Conservation (phyloP, 768 basidiomycete genomes). For the Leccinum variicolor region DNA sequence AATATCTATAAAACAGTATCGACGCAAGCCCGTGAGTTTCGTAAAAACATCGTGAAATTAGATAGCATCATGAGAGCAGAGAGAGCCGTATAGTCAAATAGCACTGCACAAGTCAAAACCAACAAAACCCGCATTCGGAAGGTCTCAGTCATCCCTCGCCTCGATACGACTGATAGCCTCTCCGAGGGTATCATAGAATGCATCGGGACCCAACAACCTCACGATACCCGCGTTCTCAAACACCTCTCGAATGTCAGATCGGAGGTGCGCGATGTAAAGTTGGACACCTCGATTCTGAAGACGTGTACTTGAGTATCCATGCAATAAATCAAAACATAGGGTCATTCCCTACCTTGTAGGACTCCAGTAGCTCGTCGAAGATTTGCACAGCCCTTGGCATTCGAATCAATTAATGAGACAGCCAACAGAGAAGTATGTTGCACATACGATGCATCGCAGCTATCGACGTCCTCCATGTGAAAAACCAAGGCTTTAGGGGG, state of each 20-base stretch:
- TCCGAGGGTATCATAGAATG: constrained; percentile 42
- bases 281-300: constrained; percentile 41
- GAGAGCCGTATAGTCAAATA: not conserved
- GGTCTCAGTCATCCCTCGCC: constrained; percentile 12
- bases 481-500: constrained; percentile 81
- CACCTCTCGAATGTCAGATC: constrained; percentile 30
- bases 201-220: constrained; percentile 39
- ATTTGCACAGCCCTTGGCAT: constrained; percentile 72
- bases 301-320: not conserved
- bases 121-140: not conserved
- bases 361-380: constrained; percentile 71
- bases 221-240: constrained; percentile 47
- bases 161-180: constrained; percentile 41
- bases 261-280: constrained; percentile 47
- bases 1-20: not conserved
- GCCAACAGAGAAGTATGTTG: not conserved
- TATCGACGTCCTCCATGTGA: constrained; percentile 90
- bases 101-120: not conserved
- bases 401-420: constrained; percentile 5
- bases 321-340: not conserved
- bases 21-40: not conserved
- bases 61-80: not conserved
- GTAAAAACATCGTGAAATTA: not conserved
- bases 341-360: constrained; percentile 57
- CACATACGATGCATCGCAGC: constrained; percentile 85